phyloP scores from a whole-genome alignment of 192 early-diverging fungal species.

The Pilaira anomala region DNA sequence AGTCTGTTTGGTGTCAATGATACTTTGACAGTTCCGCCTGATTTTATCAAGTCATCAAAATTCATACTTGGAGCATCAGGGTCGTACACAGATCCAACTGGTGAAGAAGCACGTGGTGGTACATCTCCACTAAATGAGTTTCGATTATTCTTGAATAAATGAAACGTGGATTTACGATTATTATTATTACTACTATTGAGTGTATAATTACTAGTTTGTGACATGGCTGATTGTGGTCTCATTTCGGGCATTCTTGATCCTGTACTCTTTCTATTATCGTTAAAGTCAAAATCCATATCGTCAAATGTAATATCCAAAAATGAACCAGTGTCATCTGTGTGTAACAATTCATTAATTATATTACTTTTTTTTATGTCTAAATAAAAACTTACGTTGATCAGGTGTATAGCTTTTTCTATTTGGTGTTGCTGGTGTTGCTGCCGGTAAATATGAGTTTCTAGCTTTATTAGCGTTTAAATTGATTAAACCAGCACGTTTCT shows the following conservation, averaged over 20 bases:
- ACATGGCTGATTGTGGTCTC: slow-evolving; percentile 22
- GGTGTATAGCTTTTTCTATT: not conserved
- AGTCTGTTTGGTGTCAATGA: slow-evolving; percentile 56
- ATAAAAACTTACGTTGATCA: slow-evolving; percentile 8
- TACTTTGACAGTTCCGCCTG: slow-evolving; percentile 52
- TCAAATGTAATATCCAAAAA: slow-evolving; percentile 29
- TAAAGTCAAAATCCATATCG: slow-evolving; percentile 27
- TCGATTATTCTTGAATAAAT: slow-evolving; percentile 28
- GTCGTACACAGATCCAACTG: slow-evolving; percentile 27
- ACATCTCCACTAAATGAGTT: slow-evolving; percentile 6
- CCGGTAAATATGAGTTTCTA: not conserved
- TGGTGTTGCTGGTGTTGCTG: slow-evolving; percentile 11
- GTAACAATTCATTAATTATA: not conserved
- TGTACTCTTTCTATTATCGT: slow-evolving; percentile 12
- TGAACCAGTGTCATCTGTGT: slow-evolving; percentile 17
- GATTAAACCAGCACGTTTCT: slow-evolving; percentile 16
- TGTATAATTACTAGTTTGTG: slow-evolving; percentile 16
- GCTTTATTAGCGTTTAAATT: not conserved
- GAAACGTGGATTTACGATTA: slow-evolving; percentile 19
- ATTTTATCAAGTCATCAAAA: slow-evolving; percentile 51
- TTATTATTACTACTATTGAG: slow-evolving; percentile 3
- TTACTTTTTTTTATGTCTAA: not conserved
- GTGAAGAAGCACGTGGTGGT: slow-evolving; percentile 15
- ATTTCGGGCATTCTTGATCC: not conserved
- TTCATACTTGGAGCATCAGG: slow-evolving; percentile 44